Evolutionary conservation across 2,329 filamentous ascomycete species (phyloP), one percentile per base, ranked within the genome.

Genomic region (Clarireedia monteithiana): DNA sequence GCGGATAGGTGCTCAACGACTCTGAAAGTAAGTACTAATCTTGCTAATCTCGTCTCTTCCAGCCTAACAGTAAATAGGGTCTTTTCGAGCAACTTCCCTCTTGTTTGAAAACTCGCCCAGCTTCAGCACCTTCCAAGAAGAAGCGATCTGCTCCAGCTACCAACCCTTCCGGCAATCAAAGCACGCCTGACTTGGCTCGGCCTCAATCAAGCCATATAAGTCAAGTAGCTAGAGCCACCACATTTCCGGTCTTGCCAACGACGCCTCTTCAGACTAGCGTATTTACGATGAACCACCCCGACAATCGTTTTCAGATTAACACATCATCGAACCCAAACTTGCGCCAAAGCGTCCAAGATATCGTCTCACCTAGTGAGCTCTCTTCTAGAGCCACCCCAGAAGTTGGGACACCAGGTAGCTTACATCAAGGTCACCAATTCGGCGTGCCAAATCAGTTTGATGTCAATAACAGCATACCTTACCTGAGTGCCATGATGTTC

Each of bases 61-160:
- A 23, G 23, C 20, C 59, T 66, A 58, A 68, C 66, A 57, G 67
- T 49, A 38, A 23, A 12, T 64, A 94, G 89, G 78, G 78, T 49
- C 78, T 96, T 6, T 96, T 97, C 68, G 88, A 94, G 58, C 83
- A 91, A 66, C 73, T 97, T 1, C 90, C 91, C 1, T 85, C 87
- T 50, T 80, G 80, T 56, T 74, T 95, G 36, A 85, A 84, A 64
- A 75, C 81, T 67, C 49, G 74, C 9, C 58, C 63, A 71, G 57
- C 65, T 67, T 46, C 73, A 69, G 47, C 67, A 70, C 15, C 63
- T 67, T 24, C 71, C 70, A 53, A 78, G 53, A 83, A 79, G 66
- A 85, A 85, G 67, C 75, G 82, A 38, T 74, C 80, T 2, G 80
- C 80, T 0, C 75, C 80, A 10, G 74, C 74, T 17, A 61, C 72